phyloP scores from a whole-genome alignment of 345 rosid species.

The Euphorbia lathyris region DNA sequence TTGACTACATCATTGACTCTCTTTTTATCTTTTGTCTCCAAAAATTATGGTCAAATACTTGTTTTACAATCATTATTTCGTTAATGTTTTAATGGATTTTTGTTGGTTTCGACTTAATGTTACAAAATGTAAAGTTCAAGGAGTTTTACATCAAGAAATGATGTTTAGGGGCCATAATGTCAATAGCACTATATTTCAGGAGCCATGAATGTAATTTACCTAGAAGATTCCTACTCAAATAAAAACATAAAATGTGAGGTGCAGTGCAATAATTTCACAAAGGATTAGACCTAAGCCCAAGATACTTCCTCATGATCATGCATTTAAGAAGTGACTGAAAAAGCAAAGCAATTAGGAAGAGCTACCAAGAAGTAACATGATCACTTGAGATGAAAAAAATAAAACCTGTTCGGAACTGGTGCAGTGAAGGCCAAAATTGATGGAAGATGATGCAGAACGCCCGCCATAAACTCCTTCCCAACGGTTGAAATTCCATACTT shows the following conservation, averaged over 20 bases:
- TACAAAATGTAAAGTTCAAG: too few relatives aligned
- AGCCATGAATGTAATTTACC: too few relatives aligned
- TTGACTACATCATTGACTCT: too few relatives aligned
- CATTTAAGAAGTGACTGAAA: neutral
- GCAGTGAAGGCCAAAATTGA: conserved; percentile 83
- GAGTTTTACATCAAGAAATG: too few relatives aligned
- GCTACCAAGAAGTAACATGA: neutral
- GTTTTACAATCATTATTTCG: too few relatives aligned
- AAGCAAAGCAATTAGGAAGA: neutral
- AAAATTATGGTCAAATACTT: too few relatives aligned
- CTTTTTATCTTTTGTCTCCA: too few relatives aligned
- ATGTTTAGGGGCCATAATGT: too few relatives aligned
- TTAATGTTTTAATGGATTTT: too few relatives aligned
- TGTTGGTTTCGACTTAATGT: too few relatives aligned
- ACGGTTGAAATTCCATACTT: conserved; percentile 67
- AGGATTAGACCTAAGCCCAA: neutral
- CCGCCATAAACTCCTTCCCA: conserved; percentile 89
- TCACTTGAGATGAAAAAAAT: neutral
- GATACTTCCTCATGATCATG: neutral
- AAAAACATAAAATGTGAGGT: neutral
- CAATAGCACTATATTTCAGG: too few relatives aligned
- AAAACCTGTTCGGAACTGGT: conserved; percentile 86
- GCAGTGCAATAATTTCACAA: neutral
- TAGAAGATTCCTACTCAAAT: neutral
- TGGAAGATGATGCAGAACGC: conserved; percentile 84